A percentile compares a stretch with the other conserved stretches of the same genome.
Evolutionary conservation across 1,284 basidiomycete species (phyloP).

Genomic region (Xerocomus minutiporus): DNA sequence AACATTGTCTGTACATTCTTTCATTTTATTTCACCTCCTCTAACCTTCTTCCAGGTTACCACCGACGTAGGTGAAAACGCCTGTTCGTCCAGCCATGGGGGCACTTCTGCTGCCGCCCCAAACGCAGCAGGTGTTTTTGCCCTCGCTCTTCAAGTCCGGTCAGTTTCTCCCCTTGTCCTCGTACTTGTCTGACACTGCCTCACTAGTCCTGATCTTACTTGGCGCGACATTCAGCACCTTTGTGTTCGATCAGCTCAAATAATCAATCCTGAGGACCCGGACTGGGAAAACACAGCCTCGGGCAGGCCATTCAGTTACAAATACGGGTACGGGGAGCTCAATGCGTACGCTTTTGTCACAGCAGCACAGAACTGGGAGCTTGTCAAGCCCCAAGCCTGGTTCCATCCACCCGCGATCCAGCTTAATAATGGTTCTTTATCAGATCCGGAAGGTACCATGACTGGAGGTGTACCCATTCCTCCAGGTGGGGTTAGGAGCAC

Average conservation of each 20-base stretch:
- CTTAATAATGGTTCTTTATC: conserved; percentile 61
- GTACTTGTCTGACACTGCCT: conserved; percentile 12
- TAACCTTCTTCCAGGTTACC: conserved; percentile 63
- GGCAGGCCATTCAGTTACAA: conserved; percentile 93
- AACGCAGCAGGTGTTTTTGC: conserved; percentile 91
- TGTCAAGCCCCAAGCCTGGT: conserved; percentile 95
- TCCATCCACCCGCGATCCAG: conserved; percentile 69
- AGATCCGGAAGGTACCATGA: conserved; percentile 46
- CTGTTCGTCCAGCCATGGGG: conserved; percentile 86
- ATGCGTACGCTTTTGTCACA: conserved; percentile 81
- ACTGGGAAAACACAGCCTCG: conserved; percentile 85
- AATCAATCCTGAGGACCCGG: conserved; percentile 87
- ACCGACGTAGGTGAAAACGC: conserved; percentile 87
- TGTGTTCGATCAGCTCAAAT: conserved; percentile 75
- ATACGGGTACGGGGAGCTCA: conserved; percentile 91
- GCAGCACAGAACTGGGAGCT: conserved; percentile 80
- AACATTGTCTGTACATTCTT: conserved; percentile 66
- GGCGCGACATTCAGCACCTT: conserved; percentile 96
- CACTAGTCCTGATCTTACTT: conserved; percentile 70
- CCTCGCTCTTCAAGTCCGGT: conserved; percentile 82
- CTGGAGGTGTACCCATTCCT: conserved; percentile 66
- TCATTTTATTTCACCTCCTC: conserved; percentile 8
- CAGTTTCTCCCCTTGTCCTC: conserved; percentile 25
- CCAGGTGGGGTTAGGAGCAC: conserved; percentile 64
- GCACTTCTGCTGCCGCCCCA: conserved; percentile 96